Conservation (phyloP, 805 yeast genomes). For the Zygotorulaspora sp. region DNA sequence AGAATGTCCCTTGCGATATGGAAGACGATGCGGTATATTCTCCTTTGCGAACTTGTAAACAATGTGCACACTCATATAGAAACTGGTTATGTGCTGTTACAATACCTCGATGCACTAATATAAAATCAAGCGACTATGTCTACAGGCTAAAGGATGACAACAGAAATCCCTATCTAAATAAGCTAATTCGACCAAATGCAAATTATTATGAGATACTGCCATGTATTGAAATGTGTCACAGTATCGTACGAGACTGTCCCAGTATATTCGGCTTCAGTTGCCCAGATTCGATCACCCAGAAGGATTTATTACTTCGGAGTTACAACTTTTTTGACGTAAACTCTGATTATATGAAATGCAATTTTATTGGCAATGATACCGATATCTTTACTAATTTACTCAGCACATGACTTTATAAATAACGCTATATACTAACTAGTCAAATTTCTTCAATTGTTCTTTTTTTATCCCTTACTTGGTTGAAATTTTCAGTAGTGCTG, state of each 20-base stretch:
- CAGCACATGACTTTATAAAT: background rate
- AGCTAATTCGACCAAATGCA: conserved; percentile 48
- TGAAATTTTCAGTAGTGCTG: background rate
- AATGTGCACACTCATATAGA: conserved; percentile 67
- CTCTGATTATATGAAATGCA: conserved; percentile 38
- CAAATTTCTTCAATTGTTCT: conserved; percentile 15
- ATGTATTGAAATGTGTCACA: conserved; percentile 74
- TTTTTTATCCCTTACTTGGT: conserved; percentile 8
- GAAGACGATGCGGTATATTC: conserved; percentile 64
- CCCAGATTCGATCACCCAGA: conserved; percentile 41
- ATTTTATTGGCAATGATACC: conserved; percentile 35
- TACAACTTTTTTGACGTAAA: conserved; percentile 26
- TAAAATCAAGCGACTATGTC: conserved; percentile 41
- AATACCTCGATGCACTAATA: conserved; percentile 78
- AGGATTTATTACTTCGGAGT: conserved; percentile 27
- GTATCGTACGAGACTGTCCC: conserved; percentile 81
- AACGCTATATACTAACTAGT: too few relatives aligned
- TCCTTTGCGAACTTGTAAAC: conserved; percentile 65
- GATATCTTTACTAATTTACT: conserved; percentile 10
- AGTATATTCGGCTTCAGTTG: conserved; percentile 69
- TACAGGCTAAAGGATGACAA: conserved; percentile 46
- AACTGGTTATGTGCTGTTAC: conserved; percentile 88
- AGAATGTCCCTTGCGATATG: conserved; percentile 71
- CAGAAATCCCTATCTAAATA: conserved; percentile 57
- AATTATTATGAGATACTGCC: conserved; percentile 79